Conservation (phyloP, 2,329 filamentous ascomycete species). For the Cercospora zeae-maydis region DNA sequence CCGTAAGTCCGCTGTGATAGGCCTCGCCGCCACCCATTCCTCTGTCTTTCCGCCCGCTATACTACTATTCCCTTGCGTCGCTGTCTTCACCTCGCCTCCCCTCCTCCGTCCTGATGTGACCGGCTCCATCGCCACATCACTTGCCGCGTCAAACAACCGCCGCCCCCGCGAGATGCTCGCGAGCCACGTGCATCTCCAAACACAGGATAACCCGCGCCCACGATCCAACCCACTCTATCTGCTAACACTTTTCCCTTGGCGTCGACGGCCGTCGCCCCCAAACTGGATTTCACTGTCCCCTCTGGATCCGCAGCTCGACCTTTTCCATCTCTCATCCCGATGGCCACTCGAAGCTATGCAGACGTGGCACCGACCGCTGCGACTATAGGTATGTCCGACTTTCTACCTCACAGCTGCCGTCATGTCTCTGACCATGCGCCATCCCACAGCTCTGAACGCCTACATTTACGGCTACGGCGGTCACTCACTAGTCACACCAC, state of each 20-base stretch:
- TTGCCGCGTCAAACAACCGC: neutral
- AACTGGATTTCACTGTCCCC: neutral
- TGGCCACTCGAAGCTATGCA: constrained; percentile 37
- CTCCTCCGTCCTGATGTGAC: neutral
- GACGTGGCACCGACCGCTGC: constrained; percentile 37
- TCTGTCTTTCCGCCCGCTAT: neutral
- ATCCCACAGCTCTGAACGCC: constrained; percentile 44
- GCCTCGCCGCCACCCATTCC: constrained; percentile 7
- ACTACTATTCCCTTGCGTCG: neutral
- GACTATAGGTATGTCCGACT: constrained; percentile 46
- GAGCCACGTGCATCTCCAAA: constrained; percentile 14
- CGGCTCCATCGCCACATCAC: neutral
- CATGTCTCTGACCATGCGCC: constrained; percentile 28
- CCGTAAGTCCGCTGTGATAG: constrained; percentile 21
- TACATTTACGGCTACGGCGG: constrained; percentile 51
- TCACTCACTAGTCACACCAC: constrained; percentile 50
- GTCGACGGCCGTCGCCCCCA: neutral
- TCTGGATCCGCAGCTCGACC: neutral
- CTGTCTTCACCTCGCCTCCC: neutral
- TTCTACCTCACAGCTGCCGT: constrained; percentile 50
- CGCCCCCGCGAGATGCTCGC: constrained; percentile 5
- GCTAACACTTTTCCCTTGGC: neutral
- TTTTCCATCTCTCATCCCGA: constrained; percentile 10
- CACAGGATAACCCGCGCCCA: constrained; percentile 5
- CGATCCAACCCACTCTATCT: neutral